Conservation (phyloP, 257 asterid genomes). For the Nicotiana paniculata region DNA sequence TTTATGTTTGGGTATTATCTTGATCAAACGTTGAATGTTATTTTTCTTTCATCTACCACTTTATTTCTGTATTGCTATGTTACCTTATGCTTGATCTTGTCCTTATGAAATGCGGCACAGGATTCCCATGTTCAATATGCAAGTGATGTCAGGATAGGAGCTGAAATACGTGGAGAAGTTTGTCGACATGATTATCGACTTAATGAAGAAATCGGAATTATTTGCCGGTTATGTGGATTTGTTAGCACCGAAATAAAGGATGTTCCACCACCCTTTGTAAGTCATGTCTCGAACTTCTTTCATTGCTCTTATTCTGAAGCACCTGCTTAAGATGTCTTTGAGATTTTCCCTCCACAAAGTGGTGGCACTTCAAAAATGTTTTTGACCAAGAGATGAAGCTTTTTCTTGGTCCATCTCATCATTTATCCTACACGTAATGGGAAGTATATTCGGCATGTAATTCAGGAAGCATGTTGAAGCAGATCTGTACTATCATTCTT, state of each 20-base stretch:
- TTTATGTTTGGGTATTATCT: not conserved
- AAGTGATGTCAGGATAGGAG: slow-evolving; percentile 28
- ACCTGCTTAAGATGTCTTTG: not conserved
- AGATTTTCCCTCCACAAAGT: not conserved
- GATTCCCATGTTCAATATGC: slow-evolving; percentile 26
- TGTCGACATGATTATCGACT: slow-evolving; percentile 79
- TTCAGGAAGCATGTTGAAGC: not conserved
- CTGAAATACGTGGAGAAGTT: slow-evolving; percentile 18
- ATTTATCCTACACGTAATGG: not conserved
- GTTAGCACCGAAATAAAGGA: slow-evolving; percentile 79
- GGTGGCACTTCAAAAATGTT: not conserved
- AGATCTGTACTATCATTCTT: not conserved
- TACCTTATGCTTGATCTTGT: not conserved
- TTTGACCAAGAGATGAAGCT: not conserved
- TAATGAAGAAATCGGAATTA: slow-evolving; percentile 76
- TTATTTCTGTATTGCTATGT: not conserved
- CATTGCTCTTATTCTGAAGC: not conserved
- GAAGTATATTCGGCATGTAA: not conserved
- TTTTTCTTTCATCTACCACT: not conserved
- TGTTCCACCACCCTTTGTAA: slow-evolving; percentile 79
- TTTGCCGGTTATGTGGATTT: slow-evolving; percentile 71
- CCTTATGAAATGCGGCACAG: slow-evolving; percentile 25
- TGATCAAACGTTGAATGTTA: not conserved
- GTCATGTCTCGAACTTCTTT: slow-evolving; percentile 18
- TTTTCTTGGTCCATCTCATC: not conserved